Base-by-base conservation (phyloP, 371 early-diverging fungal genomes). In the Syncephalis fuscata region DNA sequence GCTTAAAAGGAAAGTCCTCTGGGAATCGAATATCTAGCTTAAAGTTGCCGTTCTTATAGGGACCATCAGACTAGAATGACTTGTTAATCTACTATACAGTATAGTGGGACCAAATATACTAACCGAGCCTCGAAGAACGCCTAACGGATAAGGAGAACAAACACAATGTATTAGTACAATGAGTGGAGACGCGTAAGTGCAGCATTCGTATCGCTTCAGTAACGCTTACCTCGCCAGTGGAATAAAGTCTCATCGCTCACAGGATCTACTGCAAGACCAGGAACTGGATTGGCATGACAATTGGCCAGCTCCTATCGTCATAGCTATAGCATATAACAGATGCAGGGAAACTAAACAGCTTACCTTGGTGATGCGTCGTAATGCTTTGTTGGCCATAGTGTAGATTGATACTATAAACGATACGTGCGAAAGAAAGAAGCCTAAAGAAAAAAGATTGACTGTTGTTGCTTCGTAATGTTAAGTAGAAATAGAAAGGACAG, bases 1-100 rank as follows among this genome's bases (percentile, higher is more conserved):
- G 90, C 56, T 89, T 88, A 65, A 91, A 94, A 17, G 95, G 95
- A 61, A 87, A 92, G 50, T 91, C 90, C 0, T 77, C 63, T 43
- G 80, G 71, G 52, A 92, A 88, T 11, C 64, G 63, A 41, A 95
- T 78, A 43, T 85, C 76, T 19, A 95, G 52, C 45, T 76, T 72
- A 64, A 92, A 95, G 11, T 65, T 60, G 10, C 91, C 95, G 20
- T 83, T 85, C 58, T 77, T 73, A 61, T 90, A 95, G n/a, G 84
- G 74, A 32, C 58, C 60, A 40, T 71, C 49, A 55, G 21, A 46
- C 64, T 21, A 8, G 46, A 42, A 44, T 15, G 8, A 48, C n/a
- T 16, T 14, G 53, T n/a, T 61, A 58, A 3, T 17, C 0, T n/a
- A 17, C 16, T 38, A 20, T 48, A 45, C 16, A 25, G 11, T 22